Percentiles rank a stretch among this genome's conserved stretches.
phyloP scores from a whole-genome alignment of 2,329 filamentous ascomycete species.

The Stagonosporopsis tanaceti region DNA sequence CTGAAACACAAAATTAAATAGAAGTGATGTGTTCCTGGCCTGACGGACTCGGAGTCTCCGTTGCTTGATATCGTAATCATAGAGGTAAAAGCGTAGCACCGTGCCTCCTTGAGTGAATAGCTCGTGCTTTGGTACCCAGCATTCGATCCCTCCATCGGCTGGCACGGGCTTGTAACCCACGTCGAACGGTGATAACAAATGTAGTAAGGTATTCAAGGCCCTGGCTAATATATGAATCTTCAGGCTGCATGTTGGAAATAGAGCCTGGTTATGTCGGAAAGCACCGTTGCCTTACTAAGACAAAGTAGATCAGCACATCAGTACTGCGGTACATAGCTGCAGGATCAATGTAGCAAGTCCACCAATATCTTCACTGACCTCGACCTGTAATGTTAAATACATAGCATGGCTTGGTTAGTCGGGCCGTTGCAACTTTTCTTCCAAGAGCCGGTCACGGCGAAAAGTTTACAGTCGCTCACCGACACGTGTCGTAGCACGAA shows the following conservation, averaged over 20 bases:
- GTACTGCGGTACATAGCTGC: background rate
- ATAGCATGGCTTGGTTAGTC: background rate
- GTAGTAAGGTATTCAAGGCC: no score
- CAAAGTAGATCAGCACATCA: background rate
- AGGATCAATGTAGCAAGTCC: background rate
- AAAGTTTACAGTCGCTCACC: conserved; percentile 1
- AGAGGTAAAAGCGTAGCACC: no score
- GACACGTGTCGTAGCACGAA: conserved; percentile 11
- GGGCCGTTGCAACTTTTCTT: background rate
- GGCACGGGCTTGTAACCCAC: background rate
- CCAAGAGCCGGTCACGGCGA: background rate
- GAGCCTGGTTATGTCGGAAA: background rate
- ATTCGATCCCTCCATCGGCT: background rate
- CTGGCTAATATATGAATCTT: background rate
- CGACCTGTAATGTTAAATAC: background rate
- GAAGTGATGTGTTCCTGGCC: background rate
- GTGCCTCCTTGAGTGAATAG: background rate
- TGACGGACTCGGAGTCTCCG: background rate
- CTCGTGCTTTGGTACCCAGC: background rate
- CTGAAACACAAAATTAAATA: background rate
- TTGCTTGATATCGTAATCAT: no score
- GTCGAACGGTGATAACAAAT: background rate
- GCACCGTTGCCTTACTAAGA: background rate
- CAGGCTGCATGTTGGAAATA: background rate
- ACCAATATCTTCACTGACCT: background rate